Evolutionary conservation across 352 stramenopile species (phyloP).

Genomic region (Blastocystis sp.): DNA sequence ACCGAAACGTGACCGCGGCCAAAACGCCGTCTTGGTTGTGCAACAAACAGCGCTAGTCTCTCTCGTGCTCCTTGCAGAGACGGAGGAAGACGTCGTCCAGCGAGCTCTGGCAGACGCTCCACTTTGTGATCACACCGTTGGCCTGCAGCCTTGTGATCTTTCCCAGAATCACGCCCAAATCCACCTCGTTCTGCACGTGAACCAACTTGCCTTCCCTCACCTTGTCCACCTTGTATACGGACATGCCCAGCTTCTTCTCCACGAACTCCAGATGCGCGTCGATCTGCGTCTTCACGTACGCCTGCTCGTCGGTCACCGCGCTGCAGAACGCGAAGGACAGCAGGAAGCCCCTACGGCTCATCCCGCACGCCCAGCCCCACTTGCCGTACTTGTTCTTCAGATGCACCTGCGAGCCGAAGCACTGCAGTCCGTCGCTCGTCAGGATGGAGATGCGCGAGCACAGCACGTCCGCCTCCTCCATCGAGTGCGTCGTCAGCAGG

Average conservation of each 20-base stretch:
- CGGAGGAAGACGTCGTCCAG: slow-evolving; percentile 72
- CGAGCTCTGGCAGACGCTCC: slow-evolving; percentile 66
- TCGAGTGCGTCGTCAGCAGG: slow-evolving; percentile 78
- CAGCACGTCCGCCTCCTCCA: slow-evolving; percentile 80
- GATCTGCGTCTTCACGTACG: slow-evolving; percentile 9
- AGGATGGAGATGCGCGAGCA: slow-evolving; percentile 78
- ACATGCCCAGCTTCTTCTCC: slow-evolving; percentile 62
- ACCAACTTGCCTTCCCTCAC: not conserved
- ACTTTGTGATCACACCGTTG: slow-evolving; percentile 59
- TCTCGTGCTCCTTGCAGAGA: slow-evolving; percentile 68
- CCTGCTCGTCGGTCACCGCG: slow-evolving; percentile 7
- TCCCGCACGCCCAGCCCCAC: not conserved
- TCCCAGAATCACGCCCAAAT: not conserved
- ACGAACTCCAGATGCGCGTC: slow-evolving; percentile 38
- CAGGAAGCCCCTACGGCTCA: slow-evolving; percentile 69
- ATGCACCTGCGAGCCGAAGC: slow-evolving; percentile 74
- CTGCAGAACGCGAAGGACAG: slow-evolving; percentile 65
- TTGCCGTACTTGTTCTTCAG: slow-evolving; percentile 73
- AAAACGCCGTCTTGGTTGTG: not conserved
- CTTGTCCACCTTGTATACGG: slow-evolving; percentile 14
- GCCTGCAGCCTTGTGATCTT: slow-evolving; percentile 66
- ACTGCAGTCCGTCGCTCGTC: slow-evolving; percentile 74
- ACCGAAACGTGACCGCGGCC: not conserved
- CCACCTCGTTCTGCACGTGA: not conserved
- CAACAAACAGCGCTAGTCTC: not conserved